Conservation (phyloP, 306 rosid genomes). For the Begonia peltatifolia region DNA sequence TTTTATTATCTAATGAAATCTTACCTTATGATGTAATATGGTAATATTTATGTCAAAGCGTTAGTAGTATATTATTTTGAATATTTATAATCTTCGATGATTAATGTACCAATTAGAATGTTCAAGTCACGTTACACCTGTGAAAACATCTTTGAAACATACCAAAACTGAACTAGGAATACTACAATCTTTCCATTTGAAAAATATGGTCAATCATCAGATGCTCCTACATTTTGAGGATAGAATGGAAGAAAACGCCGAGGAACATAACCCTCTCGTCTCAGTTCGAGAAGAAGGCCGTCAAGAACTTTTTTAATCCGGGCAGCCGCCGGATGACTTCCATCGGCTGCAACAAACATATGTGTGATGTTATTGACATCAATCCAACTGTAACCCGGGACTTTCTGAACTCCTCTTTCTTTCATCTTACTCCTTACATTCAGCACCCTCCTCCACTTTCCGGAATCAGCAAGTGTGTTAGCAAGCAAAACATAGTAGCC, state of each 20-base stretch:
- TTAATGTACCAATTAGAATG: too few relatives aligned
- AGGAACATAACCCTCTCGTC: slow-evolving; percentile 66
- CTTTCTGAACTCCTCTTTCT: slow-evolving; percentile 57
- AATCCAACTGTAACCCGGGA: slow-evolving; percentile 76
- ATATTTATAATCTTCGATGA: too few relatives aligned
- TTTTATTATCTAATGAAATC: too few relatives aligned
- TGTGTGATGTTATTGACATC: slow-evolving; percentile 55
- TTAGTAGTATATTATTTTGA: too few relatives aligned
- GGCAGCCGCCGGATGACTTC: slow-evolving; percentile 44
- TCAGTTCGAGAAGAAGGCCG: slow-evolving; percentile 46
- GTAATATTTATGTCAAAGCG: too few relatives aligned
- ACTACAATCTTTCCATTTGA: too few relatives aligned
- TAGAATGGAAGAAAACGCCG: slow-evolving; percentile 55
- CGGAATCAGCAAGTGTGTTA: slow-evolving; percentile 57
- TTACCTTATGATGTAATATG: too few relatives aligned
- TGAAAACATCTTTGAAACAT: too few relatives aligned
- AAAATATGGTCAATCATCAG: neutral
- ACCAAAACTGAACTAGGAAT: too few relatives aligned
- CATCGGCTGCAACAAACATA: slow-evolving; percentile 62
- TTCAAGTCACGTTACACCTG: too few relatives aligned
- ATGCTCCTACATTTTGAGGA: slow-evolving; percentile 31
- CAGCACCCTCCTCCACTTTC: slow-evolving; percentile 56
- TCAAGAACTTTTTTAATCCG: slow-evolving; percentile 41
- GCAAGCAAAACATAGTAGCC: slow-evolving; percentile 72
- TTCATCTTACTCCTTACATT: slow-evolving; percentile 54